Evolutionary conservation across 2,329 filamentous ascomycete genomes (phyloP).

Genomic region (Aspergillus pseudoterreus): DNA sequence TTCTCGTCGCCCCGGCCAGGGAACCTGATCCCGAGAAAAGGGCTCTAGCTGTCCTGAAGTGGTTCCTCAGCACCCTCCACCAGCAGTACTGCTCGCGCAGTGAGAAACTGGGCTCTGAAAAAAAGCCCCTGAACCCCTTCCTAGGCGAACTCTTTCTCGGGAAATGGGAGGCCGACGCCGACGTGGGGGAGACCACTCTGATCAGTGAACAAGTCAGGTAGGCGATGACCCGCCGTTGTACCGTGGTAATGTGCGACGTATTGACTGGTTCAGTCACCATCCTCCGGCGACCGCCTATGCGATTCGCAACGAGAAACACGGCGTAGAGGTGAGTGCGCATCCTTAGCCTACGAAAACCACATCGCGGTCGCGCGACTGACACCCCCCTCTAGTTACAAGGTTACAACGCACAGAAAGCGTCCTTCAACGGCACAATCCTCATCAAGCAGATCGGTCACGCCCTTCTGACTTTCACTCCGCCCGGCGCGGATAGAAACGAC

Average conservation of each 20-base stretch:
- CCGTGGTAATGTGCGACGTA: not conserved
- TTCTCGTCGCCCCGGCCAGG: slow-evolving; percentile 77
- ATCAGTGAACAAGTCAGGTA: slow-evolving; percentile 89
- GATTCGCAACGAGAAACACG: slow-evolving; percentile 81
- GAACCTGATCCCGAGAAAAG: slow-evolving; percentile 79
- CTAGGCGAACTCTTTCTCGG: slow-evolving; percentile 91
- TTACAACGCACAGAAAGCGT: slow-evolving; percentile 95
- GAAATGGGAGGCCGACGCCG: slow-evolving; percentile 73
- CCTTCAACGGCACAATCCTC: slow-evolving; percentile 88
- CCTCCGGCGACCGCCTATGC: slow-evolving; percentile 92
- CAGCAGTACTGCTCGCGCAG: slow-evolving; percentile 74
- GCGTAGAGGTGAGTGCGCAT: slow-evolving; percentile 54
- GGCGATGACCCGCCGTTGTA: not conserved
- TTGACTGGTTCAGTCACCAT: slow-evolving; percentile 61
- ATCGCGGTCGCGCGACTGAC: not conserved
- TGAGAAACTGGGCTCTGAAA: slow-evolving; percentile 83
- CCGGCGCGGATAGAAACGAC: slow-evolving; percentile 50
- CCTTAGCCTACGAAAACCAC: not conserved
- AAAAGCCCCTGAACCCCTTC: slow-evolving; percentile 97
- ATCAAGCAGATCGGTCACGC: slow-evolving; percentile 94
- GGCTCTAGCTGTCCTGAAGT: slow-evolving; percentile 83
- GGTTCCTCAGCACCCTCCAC: slow-evolving; percentile 91
- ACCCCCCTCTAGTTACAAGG: slow-evolving; percentile 54
- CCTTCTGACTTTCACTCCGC: slow-evolving; percentile 62
- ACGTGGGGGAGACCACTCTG: slow-evolving; percentile 72